Conservation (phyloP, 768 basidiomycete genomes). For the Gloeostereum incarnatum region DNA sequence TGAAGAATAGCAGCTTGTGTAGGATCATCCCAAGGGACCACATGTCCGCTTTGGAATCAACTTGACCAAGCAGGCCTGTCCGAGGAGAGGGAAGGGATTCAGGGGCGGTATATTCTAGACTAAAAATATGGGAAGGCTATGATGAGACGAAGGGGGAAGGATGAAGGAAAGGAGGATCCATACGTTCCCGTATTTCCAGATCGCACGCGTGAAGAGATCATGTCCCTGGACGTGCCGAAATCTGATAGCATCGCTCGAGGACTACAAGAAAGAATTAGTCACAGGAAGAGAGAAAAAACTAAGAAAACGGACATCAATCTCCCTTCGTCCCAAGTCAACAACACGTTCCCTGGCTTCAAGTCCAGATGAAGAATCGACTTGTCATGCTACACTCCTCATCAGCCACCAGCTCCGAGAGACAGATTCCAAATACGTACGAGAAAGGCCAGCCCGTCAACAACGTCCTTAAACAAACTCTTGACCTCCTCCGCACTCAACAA, state of each 20-base stretch:
- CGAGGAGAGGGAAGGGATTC: conserved; percentile 70
- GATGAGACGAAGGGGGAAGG: background rate
- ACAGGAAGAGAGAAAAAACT: background rate
- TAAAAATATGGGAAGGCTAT: conserved; percentile 14
- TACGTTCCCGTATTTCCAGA: conserved; percentile 95
- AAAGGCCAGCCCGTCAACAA: conserved; percentile 81
- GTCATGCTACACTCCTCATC: conserved; percentile 43
- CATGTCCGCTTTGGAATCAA: conserved; percentile 90
- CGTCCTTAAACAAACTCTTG: conserved; percentile 69
- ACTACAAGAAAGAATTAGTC: conserved; percentile 25
- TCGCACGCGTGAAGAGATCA: conserved; percentile 57
- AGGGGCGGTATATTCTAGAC: conserved; percentile 82
- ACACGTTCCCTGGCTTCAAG: conserved; percentile 88
- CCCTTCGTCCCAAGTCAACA: conserved; percentile 88
- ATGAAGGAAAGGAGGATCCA: conserved; percentile 14
- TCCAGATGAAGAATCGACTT: conserved; percentile 88
- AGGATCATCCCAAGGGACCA: conserved; percentile 97
- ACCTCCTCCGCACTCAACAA: conserved; percentile 81
- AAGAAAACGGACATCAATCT: conserved; percentile 52
- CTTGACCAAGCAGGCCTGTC: conserved; percentile 56
- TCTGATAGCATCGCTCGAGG: conserved; percentile 94
- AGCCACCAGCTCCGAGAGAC: conserved; percentile 7
- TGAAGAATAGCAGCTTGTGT: conserved; percentile 88
- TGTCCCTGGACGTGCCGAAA: conserved; percentile 91
- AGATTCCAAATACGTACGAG: conserved; percentile 48